Percentiles rank a stretch among this genome's conserved stretches.
These are phyloP conservation scores for Auriscalpium vulgare DNA, from an alignment of 768 basidiomycete genomes.

Conservation along the genomic window DNA sequence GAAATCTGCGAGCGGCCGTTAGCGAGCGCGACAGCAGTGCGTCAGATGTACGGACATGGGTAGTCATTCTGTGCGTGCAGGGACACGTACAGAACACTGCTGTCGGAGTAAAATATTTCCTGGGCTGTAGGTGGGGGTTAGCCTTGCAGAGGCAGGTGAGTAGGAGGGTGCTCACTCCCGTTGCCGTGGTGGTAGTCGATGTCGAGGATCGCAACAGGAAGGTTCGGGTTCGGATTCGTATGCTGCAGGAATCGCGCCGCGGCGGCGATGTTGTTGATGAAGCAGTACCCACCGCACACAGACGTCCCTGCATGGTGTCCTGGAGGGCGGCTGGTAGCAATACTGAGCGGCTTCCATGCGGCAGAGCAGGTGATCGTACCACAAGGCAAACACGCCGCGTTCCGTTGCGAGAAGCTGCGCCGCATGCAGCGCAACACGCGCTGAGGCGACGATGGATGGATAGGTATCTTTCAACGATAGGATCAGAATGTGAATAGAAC, in stretches of 20 bases:
- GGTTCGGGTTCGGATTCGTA: not conserved
- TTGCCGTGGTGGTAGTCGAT: slow-evolving; percentile 33
- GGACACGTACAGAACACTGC: slow-evolving; percentile 24
- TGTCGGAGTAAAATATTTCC: slow-evolving; percentile 25
- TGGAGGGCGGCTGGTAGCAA: slow-evolving; percentile 20
- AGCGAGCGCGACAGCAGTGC: not conserved
- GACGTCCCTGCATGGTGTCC: slow-evolving; percentile 25
- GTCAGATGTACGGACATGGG: slow-evolving; percentile 19
- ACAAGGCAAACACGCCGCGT: slow-evolving; percentile 17
- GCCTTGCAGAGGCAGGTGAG: not conserved
- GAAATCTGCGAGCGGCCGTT: slow-evolving; percentile 17
- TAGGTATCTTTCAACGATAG: slow-evolving; percentile 18
- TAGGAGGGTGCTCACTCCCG: slow-evolving; percentile 14
- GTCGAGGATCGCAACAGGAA: slow-evolving; percentile 24
- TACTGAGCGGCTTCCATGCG: not conserved
- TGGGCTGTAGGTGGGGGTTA: slow-evolving; percentile 15
- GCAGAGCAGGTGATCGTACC: slow-evolving; percentile 9
- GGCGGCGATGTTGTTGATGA: slow-evolving; percentile 25
- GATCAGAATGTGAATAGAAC: not conserved
- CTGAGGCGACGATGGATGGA: slow-evolving; percentile 22
- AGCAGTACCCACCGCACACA: slow-evolving; percentile 29
- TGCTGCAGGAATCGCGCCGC: slow-evolving; percentile 23
- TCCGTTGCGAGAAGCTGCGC: slow-evolving; percentile 10
- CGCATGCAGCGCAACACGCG: slow-evolving; percentile 20
- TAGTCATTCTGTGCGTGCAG: slow-evolving; percentile 26